Base-by-base conservation (phyloP, 169 alveolate genomes). In the Eimeria praecox region DNA sequence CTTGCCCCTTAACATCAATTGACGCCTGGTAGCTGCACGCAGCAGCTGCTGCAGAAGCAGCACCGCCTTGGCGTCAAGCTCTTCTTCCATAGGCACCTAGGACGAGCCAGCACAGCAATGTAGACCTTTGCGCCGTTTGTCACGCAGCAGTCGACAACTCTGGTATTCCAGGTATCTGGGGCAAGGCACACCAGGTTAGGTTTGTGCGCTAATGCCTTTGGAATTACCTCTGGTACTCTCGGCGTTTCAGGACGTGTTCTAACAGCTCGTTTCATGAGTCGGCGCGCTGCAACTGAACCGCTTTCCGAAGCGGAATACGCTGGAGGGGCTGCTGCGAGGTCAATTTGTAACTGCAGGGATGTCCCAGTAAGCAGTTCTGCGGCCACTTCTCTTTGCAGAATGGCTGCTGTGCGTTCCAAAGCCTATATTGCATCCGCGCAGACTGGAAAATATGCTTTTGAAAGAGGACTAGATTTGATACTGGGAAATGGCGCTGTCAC, bases 1-100 rank as follows among this genome's bases (percentile, higher is more conserved):
- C 91, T 98, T 98, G 85, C 99, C 99, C 96, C 97, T 99, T 95
- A 98, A 98, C 99, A 99, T 99, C 92, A 97, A 97, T 69, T 98
- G 98, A 96, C 98, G 98, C 91, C 97, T 97, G 82, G 99, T 98
- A 89, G 99, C 97, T 56, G 99, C 99, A 77, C 99, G 97, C 44
- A 99, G 94, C 87, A 99, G 96, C 90, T 99, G 97, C 97, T 98
- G 98, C 91, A 99, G 97, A 20, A 99, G 97, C 2, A 98, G 91
- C 27, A 97, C 98, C 30, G 99, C 99, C 88, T 96, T 90, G 49
- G 96, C 96, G 56, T 88, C 96, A 71, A 88, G 96, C 90, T 97
- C 98, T 46, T 97, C 97, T 56, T 96, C 97, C 24, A 95, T 95
- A 54, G 93, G 90, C 14, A 88, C 96, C 96, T 91, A 42, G 27